These are phyloP conservation scores for Pseudogymnoascus verrucosus DNA, from an alignment of 2,329 filamentous ascomycete species.

Conservation along the genomic window DNA sequence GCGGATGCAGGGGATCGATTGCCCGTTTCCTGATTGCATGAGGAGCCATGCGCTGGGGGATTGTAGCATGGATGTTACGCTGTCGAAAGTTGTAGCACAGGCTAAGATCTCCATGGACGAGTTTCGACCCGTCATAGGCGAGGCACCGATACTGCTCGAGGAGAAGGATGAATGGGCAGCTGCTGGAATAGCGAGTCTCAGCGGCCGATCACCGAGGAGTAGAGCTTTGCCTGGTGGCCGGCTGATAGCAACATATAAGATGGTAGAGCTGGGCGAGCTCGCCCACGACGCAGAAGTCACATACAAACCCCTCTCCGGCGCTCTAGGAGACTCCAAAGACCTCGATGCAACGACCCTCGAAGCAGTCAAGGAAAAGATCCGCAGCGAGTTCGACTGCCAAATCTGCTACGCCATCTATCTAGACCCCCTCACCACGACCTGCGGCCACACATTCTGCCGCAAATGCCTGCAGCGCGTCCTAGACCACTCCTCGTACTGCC, in stretches of 20 bases:
- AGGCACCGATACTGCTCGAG: conserved; percentile 34
- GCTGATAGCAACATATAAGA: conserved; percentile 56
- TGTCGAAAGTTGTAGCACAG: conserved; percentile 61
- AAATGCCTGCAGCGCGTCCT: conserved; percentile 68
- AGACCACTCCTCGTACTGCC: conserved; percentile 71
- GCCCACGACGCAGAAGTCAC: conserved; percentile 46
- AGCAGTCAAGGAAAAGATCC: conserved; percentile 51
- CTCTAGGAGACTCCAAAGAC: conserved; percentile 13
- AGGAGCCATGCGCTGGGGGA: conserved; percentile 70
- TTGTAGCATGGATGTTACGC: conserved; percentile 67
- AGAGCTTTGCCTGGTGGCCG: conserved; percentile 45
- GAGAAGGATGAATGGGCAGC: conserved; percentile 33
- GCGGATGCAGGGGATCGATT: conserved; percentile 63
- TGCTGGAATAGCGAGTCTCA: conserved; percentile 35
- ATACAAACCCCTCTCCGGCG: conserved; percentile 34
- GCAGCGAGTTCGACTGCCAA: conserved; percentile 75
- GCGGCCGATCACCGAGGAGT: conserved; percentile 26
- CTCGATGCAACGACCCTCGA: conserved; percentile 45
- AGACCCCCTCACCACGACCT: conserved; percentile 75
- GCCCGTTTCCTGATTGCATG: conserved; percentile 58
- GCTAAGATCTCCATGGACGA: conserved; percentile 30
- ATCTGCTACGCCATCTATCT: conserved; percentile 77
- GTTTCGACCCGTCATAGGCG: conserved; percentile 18
- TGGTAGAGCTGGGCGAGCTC: conserved; percentile 56
- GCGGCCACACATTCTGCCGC: conserved; percentile 85